Percentiles rank a stretch among this genome's conserved stretches.
Evolutionary conservation across 2,329 filamentous ascomycete species (phyloP).

Genomic region (Lojkania enalia): DNA sequence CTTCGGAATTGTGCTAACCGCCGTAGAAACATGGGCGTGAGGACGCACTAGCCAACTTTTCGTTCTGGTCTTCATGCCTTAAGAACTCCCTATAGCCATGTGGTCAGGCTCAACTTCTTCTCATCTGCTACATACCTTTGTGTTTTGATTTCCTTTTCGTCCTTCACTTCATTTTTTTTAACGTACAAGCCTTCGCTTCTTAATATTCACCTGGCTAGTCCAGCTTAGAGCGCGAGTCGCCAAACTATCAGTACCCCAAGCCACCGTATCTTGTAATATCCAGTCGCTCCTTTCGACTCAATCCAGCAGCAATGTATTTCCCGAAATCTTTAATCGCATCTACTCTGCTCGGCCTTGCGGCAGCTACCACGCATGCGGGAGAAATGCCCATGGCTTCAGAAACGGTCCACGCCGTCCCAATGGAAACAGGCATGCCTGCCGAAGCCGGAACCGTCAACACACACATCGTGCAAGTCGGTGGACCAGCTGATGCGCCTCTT

Average conservation of each 20-base stretch:
- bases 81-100: conserved; percentile 39
- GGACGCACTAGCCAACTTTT: conserved; percentile 28
- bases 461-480: conserved; percentile 68
- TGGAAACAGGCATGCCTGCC: conserved; percentile 1
- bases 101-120: conserved; percentile 38
- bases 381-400: conserved; percentile 26
- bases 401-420: conserved; percentile 11
- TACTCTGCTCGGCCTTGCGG: conserved; percentile 34
- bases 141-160: conserved; percentile 35
- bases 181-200: conserved; percentile 29
- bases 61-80: conserved; percentile 41
- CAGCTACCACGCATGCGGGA: conserved; percentile 25
- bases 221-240: conserved; percentile 47
- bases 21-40: conserved; percentile 25
- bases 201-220: conserved; percentile 44
- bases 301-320: conserved; percentile 38
- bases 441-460: conserved; percentile 26
- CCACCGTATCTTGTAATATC: conserved; percentile 32
- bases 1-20: conserved; percentile 40
- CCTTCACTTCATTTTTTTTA: conserved; percentile 33
- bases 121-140: conserved; percentile 33
- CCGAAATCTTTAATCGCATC: conserved; percentile 36
- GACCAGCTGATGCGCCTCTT: conserved; percentile 53
- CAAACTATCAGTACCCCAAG: conserved; percentile 30
- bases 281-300: conserved; percentile 21